Evolutionary conservation across 306 rosid genomes (phyloP).

Genomic region (Mucuna pruriens): DNA sequence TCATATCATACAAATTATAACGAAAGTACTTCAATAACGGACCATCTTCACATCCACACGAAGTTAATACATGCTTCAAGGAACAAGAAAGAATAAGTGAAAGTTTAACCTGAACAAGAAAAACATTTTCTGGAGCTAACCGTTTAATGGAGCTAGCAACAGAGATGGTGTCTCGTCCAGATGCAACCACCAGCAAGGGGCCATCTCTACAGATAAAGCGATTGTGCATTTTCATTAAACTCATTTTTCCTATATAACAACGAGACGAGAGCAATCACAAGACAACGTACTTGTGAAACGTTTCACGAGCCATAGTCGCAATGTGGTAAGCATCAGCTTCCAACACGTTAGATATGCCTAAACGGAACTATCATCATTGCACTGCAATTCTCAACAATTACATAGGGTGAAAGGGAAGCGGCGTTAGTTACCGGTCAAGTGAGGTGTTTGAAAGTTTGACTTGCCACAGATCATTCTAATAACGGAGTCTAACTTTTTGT

Average conservation of each 20-base stretch:
- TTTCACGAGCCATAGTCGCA: constrained; percentile 72
- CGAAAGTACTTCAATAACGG: not conserved
- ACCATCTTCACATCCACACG: not conserved
- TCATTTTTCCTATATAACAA: constrained; percentile 6
- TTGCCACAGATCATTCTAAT: constrained; percentile 45
- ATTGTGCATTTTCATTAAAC: not conserved
- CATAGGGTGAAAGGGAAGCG: not conserved
- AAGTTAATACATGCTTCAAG: constrained; percentile 23
- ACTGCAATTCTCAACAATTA: not conserved
- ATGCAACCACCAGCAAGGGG: constrained; percentile 86
- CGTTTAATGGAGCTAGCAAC: constrained; percentile 84
- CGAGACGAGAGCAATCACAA: constrained; percentile 3
- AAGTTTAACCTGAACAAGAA: constrained; percentile 87
- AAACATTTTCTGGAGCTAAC: constrained; percentile 87
- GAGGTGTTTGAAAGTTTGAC: constrained; percentile 36
- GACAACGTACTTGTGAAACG: constrained; percentile 61
- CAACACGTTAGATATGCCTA: constrained; percentile 58
- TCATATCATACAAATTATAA: not conserved
- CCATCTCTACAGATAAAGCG: constrained; percentile 62
- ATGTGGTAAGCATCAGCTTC: constrained; percentile 86
- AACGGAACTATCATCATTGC: constrained; percentile 52
- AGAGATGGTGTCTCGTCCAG: constrained; percentile 82
- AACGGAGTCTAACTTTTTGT: constrained; percentile 54
- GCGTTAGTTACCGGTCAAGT: constrained; percentile 58
- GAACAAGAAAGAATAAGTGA: constrained; percentile 23